These are phyloP conservation scores for Cyberlindnera samutprakarnensis DNA, from an alignment of 805 yeast genomes.

Conservation along the genomic window DNA sequence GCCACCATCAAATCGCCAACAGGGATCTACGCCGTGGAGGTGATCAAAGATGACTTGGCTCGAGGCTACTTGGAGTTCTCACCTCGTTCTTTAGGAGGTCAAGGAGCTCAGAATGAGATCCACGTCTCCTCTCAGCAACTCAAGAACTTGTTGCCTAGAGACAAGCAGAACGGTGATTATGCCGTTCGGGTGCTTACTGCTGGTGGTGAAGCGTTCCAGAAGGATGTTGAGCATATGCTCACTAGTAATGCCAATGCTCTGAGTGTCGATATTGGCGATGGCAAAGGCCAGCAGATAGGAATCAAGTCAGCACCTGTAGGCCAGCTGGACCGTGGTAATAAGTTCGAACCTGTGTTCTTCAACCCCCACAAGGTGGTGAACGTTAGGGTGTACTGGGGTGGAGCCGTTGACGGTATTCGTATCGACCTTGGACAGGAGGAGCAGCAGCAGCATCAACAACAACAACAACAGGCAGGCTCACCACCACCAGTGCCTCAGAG, in stretches of 20 bases:
- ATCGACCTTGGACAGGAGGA: conserved; percentile 25
- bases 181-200: conserved; percentile 51
- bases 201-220: conserved; percentile 47
- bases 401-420: conserved; percentile 76
- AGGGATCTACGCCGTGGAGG: conserved; percentile 74
- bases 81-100: conserved; percentile 50
- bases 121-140: conserved; percentile 42
- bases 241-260: conserved; percentile 11
- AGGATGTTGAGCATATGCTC: conserved; percentile 33
- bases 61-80: conserved; percentile 52
- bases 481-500: conserved; percentile 43
- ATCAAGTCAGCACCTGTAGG: conserved; percentile 31
- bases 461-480: conserved; percentile 1
- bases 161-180: conserved; percentile 29
- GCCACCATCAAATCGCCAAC: conserved; percentile 43
- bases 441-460: too few species aligned
- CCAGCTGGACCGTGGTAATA: conserved; percentile 17
- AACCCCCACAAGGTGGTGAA: conserved; percentile 34
- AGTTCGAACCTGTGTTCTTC: conserved; percentile 26
- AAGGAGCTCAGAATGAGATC: conserved; percentile 50
- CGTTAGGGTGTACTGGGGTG: conserved; percentile 65
- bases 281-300: conserved; percentile 31
- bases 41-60: conserved; percentile 37
- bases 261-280: conserved; percentile 32
- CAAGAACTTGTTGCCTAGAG: conserved; percentile 24